Percentiles rank a stretch among this genome's conserved stretches.
phyloP scores from a whole-genome alignment of 768 basidiomycete species.

The Kwoniella pini region DNA sequence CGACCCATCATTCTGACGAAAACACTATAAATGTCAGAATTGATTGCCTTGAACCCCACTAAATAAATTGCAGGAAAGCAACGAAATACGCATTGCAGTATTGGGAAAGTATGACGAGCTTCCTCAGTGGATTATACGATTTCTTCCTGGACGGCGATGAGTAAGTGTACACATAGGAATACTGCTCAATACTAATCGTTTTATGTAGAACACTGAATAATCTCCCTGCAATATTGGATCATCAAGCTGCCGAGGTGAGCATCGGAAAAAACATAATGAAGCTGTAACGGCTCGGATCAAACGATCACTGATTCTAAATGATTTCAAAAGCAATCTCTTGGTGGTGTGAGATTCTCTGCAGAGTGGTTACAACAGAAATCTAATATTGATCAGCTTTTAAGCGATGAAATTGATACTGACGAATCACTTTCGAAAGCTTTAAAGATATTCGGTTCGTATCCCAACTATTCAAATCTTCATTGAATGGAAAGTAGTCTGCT shows the following conservation, averaged over 20 bases:
- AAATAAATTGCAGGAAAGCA: no score
- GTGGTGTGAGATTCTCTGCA: conserved; percentile 22
- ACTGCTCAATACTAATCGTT: no score
- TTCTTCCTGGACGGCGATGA: conserved; percentile 24
- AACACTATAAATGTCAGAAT: no score
- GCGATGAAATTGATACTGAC: conserved; percentile 14
- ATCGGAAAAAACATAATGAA: no score
- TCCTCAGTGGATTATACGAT: conserved; percentile 17
- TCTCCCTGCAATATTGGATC: conserved; percentile 31
- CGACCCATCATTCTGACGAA: no score
- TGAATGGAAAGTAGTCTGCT: no score
- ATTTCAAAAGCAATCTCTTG: conserved; percentile 32
- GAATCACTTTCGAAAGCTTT: conserved; percentile 28
- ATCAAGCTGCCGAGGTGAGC: conserved; percentile 36
- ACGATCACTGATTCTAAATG: no score
- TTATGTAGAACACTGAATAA: conserved; percentile 15
- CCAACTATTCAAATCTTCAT: background rate
- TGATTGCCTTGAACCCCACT: no score
- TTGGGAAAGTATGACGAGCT: conserved; percentile 11
- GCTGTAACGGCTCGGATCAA: no score
- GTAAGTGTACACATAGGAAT: no score
- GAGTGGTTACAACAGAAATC: conserved; percentile 31
- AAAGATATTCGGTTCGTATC: conserved; percentile 28
- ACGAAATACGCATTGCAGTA: background rate
- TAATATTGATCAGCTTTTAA: conserved; percentile 22